phyloP scores from a whole-genome alignment of 2,329 filamentous ascomycete genomes.

The Fusarium tupiense region DNA sequence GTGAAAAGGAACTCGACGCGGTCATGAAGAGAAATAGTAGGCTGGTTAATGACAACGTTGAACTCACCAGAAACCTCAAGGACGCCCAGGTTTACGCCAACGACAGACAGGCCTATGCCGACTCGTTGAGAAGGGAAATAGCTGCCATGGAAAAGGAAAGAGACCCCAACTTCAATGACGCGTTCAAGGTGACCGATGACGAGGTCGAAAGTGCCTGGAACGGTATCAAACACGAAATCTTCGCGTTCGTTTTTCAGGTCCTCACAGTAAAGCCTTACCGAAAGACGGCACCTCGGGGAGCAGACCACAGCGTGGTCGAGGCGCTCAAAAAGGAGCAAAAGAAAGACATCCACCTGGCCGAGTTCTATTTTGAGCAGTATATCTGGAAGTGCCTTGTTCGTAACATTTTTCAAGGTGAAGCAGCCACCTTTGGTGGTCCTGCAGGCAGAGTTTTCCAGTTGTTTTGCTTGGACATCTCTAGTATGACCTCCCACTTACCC shows the following conservation, averaged over 20 bases:
- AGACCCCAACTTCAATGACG: not conserved
- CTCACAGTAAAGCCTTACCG: constrained; percentile 12
- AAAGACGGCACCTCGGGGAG: not conserved
- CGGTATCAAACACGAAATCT: not conserved
- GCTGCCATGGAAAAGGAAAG: not conserved
- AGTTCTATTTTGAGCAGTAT: constrained; percentile 1
- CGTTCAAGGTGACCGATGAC: constrained; percentile 18
- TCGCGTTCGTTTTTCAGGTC: not conserved
- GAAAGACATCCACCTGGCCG: not conserved
- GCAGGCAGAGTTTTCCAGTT: constrained; percentile 10
- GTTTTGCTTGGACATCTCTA: constrained; percentile 18
- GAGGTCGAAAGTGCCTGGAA: not conserved
- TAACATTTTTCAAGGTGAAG: constrained; percentile 5
- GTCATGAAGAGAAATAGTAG: not conserved
- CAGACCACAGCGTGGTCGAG: not conserved
- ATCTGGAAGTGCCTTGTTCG: constrained; percentile 15
- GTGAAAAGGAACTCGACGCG: not conserved
- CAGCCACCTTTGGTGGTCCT: constrained; percentile 13
- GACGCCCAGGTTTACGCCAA: not conserved
- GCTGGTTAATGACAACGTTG: not conserved
- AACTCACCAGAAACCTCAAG: not conserved
- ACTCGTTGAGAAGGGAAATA: not conserved
- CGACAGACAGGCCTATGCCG: not conserved
- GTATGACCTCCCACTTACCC: not conserved
- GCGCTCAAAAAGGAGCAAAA: constrained; percentile 8